phyloP scores from a whole-genome alignment of 768 basidiomycete species.

The Tulasnella sp. region DNA sequence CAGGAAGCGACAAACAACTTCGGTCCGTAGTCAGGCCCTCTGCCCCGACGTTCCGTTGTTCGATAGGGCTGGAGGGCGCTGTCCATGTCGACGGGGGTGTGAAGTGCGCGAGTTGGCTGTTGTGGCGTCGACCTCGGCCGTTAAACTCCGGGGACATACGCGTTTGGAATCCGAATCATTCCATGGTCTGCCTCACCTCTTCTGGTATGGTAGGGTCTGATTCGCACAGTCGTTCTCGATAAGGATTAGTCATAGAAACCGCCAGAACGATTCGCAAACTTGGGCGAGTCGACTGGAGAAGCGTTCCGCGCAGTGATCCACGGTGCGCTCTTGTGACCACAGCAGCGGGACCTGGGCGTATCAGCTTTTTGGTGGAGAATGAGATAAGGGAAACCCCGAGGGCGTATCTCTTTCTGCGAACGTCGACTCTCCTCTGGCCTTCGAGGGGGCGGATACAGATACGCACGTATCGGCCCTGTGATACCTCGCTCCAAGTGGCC shows the following conservation, averaged over 20 bases:
- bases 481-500: background rate
- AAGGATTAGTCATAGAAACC: background rate
- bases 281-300: background rate
- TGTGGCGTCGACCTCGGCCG: background rate
- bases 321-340: background rate
- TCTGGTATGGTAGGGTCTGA: too few relatives aligned
- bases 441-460: background rate
- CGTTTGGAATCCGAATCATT: too few relatives aligned
- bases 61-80: background rate
- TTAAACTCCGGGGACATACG: background rate
- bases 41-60: background rate
- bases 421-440: background rate
- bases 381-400: background rate
- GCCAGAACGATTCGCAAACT: background rate
- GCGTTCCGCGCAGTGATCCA: background rate
- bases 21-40: background rate
- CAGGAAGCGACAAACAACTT: background rate
- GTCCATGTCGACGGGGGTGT: background rate
- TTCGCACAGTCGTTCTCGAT: background rate
- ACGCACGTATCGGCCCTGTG: background rate
- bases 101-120: background rate
- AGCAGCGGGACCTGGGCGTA: background rate
- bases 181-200: background rate
- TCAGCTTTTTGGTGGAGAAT: background rate
- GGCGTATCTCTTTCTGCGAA: background rate